Percentiles rank a stretch among this genome's conserved stretches.
Conservation (phyloP, 2,329 filamentous ascomycete species). For the Orbilia quercus region DNA sequence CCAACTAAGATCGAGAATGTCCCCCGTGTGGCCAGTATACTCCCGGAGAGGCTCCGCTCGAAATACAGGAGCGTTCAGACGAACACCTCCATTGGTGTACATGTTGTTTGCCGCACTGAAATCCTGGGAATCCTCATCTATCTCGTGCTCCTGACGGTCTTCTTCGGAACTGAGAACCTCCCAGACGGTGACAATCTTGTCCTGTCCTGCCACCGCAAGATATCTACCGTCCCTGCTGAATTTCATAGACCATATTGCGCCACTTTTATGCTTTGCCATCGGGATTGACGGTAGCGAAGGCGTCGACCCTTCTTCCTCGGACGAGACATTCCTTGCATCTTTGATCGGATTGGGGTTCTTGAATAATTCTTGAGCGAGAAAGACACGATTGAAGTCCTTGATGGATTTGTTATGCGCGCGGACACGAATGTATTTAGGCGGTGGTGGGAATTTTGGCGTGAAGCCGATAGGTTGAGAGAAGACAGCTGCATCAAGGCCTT, state of each 20-base stretch:
- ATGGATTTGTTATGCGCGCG: conserved; percentile 81
- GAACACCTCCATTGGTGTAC: conserved; percentile 66
- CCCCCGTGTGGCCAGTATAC: conserved; percentile 83
- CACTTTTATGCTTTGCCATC: conserved; percentile 61
- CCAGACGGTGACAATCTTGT: conserved; percentile 87
- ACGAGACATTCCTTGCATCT: conserved; percentile 62
- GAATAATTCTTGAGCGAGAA: conserved; percentile 89
- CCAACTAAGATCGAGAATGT: conserved; percentile 93
- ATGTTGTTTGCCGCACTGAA: conserved; percentile 8
- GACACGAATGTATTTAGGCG: conserved; percentile 87
- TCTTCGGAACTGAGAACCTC: conserved; percentile 84
- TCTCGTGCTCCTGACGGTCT: conserved; percentile 79
- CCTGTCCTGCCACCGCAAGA: conserved; percentile 90
- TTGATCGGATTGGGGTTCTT: conserved; percentile 63
- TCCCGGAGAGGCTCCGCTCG: conserved; percentile 79
- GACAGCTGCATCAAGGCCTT: conserved; percentile 83
- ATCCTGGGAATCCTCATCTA: conserved; percentile 70
- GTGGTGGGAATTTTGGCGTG: conserved; percentile 86
- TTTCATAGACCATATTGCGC: conserved; percentile 89
- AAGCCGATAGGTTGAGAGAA: conserved; percentile 84
- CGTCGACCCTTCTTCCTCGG: conserved; percentile 62
- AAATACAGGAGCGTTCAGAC: conserved; percentile 90
- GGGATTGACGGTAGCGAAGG: conserved; percentile 59
- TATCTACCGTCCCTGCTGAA: conserved; percentile 94
- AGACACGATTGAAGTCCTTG: conserved; percentile 85